A percentile compares a stretch with the other conserved stretches of the same genome.
These are phyloP conservation scores for Chimonanthus praecox DNA, from an alignment of 164 flowering plant genomes.

Conservation along the genomic window DNA sequence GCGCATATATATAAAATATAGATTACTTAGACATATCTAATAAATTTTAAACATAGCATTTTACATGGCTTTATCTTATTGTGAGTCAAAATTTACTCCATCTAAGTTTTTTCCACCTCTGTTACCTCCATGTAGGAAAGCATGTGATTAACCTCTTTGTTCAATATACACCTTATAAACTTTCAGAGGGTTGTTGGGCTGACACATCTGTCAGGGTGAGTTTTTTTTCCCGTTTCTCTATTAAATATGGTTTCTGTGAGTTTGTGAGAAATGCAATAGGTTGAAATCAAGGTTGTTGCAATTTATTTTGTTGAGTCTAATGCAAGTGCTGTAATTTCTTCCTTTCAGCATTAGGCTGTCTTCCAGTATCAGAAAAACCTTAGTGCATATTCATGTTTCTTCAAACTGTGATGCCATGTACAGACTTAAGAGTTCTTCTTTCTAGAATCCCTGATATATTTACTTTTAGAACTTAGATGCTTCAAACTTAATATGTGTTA, in stretches of 20 bases:
- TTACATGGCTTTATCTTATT: no score
- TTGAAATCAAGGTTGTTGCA: not conserved
- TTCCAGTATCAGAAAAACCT: not conserved
- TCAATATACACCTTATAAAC: slow-evolving; percentile 91
- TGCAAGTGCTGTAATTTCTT: not conserved
- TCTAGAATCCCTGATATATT: not conserved
- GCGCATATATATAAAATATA: no score
- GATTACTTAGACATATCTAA: no score
- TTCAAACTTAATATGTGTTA: no score
- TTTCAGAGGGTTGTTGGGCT: slow-evolving; percentile 80
- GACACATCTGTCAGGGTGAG: slow-evolving; percentile 74
- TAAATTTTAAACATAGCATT: no score
- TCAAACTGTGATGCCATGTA: not conserved
- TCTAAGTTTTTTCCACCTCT: not conserved
- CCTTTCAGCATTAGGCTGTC: not conserved
- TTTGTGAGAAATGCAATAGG: not conserved
- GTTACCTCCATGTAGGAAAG: slow-evolving; percentile 47
- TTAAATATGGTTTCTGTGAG: not conserved
- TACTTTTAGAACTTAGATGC: not conserved
- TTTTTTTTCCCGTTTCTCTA: slow-evolving; percentile 2
- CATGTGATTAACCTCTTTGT: slow-evolving; percentile 88
- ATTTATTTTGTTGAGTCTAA: not conserved
- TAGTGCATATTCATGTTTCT: not conserved
- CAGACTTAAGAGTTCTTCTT: not conserved
- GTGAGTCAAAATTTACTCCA: no score